Conservation (phyloP, 768 basidiomycete species). For the Dioszegia hungarica region DNA sequence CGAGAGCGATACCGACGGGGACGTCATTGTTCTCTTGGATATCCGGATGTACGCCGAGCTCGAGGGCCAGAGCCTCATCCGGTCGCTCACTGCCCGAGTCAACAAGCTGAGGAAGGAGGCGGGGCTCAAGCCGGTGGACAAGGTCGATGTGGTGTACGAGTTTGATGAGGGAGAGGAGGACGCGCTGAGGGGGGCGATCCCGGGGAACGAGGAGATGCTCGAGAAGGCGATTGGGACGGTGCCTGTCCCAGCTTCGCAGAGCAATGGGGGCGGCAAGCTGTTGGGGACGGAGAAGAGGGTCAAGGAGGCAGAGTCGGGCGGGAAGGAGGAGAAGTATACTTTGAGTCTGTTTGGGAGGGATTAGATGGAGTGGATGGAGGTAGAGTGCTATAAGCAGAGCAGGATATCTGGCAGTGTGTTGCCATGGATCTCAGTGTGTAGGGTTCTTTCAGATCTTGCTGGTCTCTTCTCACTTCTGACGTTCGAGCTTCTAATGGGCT, state of each 20-base stretch:
- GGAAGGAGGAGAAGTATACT: constrained; percentile 29
- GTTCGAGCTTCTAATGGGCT: too few relatives aligned
- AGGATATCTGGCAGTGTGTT: neutral
- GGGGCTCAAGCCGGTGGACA: constrained; percentile 89
- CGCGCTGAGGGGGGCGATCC: constrained; percentile 51
- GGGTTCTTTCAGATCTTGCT: too few relatives aligned
- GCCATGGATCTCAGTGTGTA: neutral
- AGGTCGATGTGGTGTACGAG: constrained; percentile 78
- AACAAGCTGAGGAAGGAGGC: constrained; percentile 95
- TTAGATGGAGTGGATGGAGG: neutral
- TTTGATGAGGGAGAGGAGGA: constrained; percentile 67
- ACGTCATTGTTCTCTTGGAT: constrained; percentile 90
- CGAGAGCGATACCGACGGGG: constrained; percentile 73
- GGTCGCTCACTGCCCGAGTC: constrained; percentile 85
- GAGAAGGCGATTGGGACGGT: constrained; percentile 67
- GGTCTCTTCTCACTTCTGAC: too few relatives aligned
- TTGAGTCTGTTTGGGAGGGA: constrained; percentile 19
- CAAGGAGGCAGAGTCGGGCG: constrained; percentile 28
- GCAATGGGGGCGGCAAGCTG: constrained; percentile 54
- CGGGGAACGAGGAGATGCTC: constrained; percentile 65
- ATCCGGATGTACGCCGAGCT: constrained; percentile 80
- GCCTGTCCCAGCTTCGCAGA: constrained; percentile 60
- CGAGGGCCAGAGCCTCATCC: constrained; percentile 76
- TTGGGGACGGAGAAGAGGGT: constrained; percentile 69
- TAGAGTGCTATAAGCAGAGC: too few relatives aligned